phyloP scores from a whole-genome alignment of 2,329 filamentous ascomycete species.

The Pyrenophora seminiperda region DNA sequence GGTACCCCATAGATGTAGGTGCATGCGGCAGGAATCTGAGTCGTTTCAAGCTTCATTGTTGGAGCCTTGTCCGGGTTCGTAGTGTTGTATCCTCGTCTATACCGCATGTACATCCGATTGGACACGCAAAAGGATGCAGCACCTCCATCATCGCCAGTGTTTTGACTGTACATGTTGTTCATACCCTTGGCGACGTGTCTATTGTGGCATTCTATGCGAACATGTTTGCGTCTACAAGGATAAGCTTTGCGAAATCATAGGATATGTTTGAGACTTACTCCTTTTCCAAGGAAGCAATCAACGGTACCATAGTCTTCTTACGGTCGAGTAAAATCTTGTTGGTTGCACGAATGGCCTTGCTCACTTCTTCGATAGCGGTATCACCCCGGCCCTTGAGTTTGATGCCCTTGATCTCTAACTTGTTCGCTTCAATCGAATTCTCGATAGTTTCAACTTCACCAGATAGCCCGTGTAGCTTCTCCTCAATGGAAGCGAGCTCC shows the following conservation, averaged over 20 bases:
- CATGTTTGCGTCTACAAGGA: background rate
- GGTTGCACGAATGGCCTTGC: background rate
- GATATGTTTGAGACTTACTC: background rate
- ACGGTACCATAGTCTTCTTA: background rate
- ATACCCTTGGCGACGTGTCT: conserved; percentile 11
- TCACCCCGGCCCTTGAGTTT: background rate
- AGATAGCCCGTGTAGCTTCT: background rate
- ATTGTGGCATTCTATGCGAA: conserved; percentile 15
- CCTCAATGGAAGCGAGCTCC: conserved; percentile 1
- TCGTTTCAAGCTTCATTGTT: conserved; percentile 16
- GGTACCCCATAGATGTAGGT: conserved; percentile 19
- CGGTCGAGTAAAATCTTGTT: conserved; percentile 1
- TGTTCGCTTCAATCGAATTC: background rate
- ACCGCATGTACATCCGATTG: conserved; percentile 24
- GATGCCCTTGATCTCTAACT: conserved; percentile 1
- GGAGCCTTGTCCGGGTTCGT: background rate
- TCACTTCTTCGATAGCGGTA: background rate
- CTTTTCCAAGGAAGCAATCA: background rate
- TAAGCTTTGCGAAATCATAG: background rate
- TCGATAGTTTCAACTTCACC: background rate
- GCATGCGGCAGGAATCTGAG: conserved; percentile 21
- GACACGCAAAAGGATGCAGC: conserved; percentile 27
- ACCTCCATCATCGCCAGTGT: conserved; percentile 12
- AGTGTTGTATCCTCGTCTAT: conserved; percentile 14
- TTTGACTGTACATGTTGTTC: conserved; percentile 15